Evolutionary conservation across 169 alveolate species (phyloP).

Genomic region (Plasmodium blacklocki): DNA sequence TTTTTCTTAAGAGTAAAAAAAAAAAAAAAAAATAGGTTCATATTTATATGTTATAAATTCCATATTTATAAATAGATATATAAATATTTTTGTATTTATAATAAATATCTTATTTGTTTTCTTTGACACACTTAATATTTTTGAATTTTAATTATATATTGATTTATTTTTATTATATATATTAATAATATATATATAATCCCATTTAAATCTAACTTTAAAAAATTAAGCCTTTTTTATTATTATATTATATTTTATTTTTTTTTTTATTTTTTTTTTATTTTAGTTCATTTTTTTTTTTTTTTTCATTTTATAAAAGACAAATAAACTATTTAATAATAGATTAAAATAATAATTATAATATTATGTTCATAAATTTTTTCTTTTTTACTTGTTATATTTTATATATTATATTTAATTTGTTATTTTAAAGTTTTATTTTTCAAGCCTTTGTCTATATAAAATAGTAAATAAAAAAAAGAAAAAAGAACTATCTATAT

Average conservation of each 20-base stretch:
- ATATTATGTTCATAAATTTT: not conserved
- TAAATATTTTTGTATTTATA: constrained; percentile 17
- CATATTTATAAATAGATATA: constrained; percentile 15
- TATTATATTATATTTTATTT: not conserved
- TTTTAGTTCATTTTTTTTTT: constrained; percentile 9
- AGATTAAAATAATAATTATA: not conserved
- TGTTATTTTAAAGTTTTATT: too few species aligned
- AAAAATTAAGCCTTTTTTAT: not conserved
- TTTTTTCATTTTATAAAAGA: not conserved
- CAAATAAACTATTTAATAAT: constrained; percentile 2
- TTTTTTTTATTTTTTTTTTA: not conserved
- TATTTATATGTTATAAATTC: constrained; percentile 38
- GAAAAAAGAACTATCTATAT: too few species aligned
- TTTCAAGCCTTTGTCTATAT: too few species aligned
- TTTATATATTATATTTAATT: too few species aligned
- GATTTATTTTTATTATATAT: constrained; percentile 26
- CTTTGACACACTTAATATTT: constrained; percentile 11
- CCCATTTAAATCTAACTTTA: constrained; percentile 30
- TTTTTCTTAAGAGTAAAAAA: not conserved
- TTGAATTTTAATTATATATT: constrained; percentile 35
- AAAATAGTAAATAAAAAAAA: too few species aligned
- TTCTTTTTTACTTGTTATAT: not conserved
- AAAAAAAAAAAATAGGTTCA: constrained; percentile 2
- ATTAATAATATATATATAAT: not conserved
- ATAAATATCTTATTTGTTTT: constrained; percentile 30